Conservation (phyloP, 2,329 filamentous ascomycete species). For the Fusarium subglutinans region DNA sequence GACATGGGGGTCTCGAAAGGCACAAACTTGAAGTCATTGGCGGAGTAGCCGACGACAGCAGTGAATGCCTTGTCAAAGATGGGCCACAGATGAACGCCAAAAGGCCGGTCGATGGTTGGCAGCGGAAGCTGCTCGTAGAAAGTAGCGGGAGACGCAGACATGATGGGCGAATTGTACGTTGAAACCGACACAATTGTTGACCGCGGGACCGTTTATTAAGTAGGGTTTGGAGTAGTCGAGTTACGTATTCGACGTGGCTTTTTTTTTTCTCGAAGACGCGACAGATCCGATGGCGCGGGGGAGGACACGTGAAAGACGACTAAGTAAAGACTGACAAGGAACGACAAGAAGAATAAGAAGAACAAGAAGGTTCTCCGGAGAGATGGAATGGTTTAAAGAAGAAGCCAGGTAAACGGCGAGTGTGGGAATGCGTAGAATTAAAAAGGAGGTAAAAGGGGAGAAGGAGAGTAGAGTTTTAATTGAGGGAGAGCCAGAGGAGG, state of each 20-base stretch:
- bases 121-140: conserved; percentile 68
- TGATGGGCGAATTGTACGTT: conserved; percentile 41
- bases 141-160: conserved; percentile 52
- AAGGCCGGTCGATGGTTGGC: conserved; percentile 89
- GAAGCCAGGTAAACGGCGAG: conserved; percentile 32
- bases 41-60: conserved; percentile 79
- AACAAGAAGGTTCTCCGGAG: conserved; percentile 40
- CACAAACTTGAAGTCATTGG: conserved; percentile 86
- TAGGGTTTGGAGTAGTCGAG: conserved; percentile 6
- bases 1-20: conserved; percentile 88
- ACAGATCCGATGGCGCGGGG: conserved; percentile 39
- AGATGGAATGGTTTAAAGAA: conserved; percentile 31
- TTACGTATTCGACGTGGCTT: conserved; percentile 36
- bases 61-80: conserved; percentile 91
- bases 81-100: conserved; percentile 92
- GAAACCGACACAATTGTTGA: conserved; percentile 17
- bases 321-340: conserved; percentile 45
- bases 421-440: conserved; percentile 37
- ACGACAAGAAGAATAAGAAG: conserved; percentile 53
- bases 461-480: conserved; percentile 38
- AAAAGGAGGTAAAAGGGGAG: conserved; percentile 42
- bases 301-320: conserved; percentile 34
- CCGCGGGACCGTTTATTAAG: conserved; percentile 22
- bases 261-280: conserved; percentile 28
- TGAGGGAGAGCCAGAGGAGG: conserved; percentile 27